Evolutionary conservation across 345 rosid species (phyloP).

Genomic region (Populus simonii): DNA sequence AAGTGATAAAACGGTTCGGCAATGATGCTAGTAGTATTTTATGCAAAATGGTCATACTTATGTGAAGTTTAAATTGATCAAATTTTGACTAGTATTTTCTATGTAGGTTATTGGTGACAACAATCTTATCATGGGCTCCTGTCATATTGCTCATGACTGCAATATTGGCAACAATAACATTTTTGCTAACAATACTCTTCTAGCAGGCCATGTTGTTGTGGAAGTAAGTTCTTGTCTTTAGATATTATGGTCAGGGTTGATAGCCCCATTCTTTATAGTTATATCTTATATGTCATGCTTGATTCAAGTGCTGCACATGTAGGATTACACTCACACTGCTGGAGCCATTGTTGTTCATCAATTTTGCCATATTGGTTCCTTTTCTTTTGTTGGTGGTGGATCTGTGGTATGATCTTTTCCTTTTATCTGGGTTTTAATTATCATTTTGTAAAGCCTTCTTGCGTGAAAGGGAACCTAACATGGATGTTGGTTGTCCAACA

Average conservation of each 20-base stretch:
- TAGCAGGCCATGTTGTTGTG: constrained; percentile 87
- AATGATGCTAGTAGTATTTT: neutral
- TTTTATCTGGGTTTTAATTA: neutral
- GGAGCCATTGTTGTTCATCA: constrained; percentile 86
- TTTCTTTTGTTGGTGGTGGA: constrained; percentile 87
- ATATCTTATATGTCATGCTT: neutral
- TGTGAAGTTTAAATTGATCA: neutral
- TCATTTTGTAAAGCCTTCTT: neutral
- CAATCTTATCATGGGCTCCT: constrained; percentile 95
- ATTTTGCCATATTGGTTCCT: constrained; percentile 77
- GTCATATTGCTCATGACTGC: constrained; percentile 97
- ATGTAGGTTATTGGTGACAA: constrained; percentile 75
- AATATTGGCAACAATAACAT: constrained; percentile 81
- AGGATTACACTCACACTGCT: constrained; percentile 83
- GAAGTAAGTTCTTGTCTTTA: constrained; percentile 51
- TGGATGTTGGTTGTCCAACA: neutral
- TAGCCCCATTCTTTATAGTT: neutral
- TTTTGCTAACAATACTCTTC: constrained; percentile 79
- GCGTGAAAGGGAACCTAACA: neutral
- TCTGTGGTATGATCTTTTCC: constrained; percentile 62
- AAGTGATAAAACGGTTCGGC: constrained; percentile 61
- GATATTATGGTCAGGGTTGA: neutral
- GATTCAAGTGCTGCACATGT: constrained; percentile 34
- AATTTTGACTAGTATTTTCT: constrained; percentile 12
- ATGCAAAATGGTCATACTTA: neutral